Conservation (phyloP, 2,329 filamentous ascomycete genomes). For the Monosporascus cannonballus region DNA sequence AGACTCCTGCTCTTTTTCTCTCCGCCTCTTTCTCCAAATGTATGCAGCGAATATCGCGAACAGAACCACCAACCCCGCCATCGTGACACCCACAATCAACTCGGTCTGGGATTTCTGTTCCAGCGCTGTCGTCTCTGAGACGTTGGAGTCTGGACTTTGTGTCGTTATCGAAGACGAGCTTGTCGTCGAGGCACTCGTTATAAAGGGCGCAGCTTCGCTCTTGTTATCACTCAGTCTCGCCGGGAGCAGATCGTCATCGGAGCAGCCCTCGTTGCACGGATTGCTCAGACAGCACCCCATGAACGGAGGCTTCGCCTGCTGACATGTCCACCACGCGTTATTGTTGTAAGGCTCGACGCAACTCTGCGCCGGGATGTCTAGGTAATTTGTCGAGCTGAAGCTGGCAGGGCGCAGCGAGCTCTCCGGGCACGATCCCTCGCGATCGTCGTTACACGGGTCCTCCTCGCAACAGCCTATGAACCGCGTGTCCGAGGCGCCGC, state of each 20-base stretch:
- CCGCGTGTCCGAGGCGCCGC: slow-evolving; percentile 16
- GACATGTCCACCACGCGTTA: slow-evolving; percentile 30
- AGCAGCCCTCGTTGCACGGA: slow-evolving; percentile 29
- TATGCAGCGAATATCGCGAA: slow-evolving; percentile 7
- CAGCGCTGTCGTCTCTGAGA: neutral
- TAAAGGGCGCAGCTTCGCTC: slow-evolving; percentile 11
- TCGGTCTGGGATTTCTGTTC: slow-evolving; percentile 2
- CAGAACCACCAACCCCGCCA: slow-evolving; percentile 12
- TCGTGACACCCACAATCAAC: slow-evolving; percentile 10
- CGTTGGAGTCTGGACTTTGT: neutral
- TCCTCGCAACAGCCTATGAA: slow-evolving; percentile 35
- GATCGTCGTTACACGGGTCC: slow-evolving; percentile 28
- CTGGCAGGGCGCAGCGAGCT: slow-evolving; percentile 24
- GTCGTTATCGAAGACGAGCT: neutral
- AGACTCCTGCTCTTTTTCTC: neutral
- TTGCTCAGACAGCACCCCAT: slow-evolving; percentile 31
- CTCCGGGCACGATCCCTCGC: slow-evolving; percentile 19
- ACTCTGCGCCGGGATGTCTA: slow-evolving; percentile 23
- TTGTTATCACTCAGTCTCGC: slow-evolving; percentile 15
- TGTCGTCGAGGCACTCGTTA: neutral
- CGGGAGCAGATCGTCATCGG: slow-evolving; percentile 19
- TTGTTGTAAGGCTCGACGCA: slow-evolving; percentile 20
- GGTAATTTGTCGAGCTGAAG: slow-evolving; percentile 25
- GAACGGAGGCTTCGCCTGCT: slow-evolving; percentile 20
- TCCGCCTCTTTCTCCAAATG: slow-evolving; percentile 8